Evolutionary conservation across 164 flowering plant species (phyloP), one percentile per base, ranked within the genome.

Genomic region (Piper betle): DNA sequence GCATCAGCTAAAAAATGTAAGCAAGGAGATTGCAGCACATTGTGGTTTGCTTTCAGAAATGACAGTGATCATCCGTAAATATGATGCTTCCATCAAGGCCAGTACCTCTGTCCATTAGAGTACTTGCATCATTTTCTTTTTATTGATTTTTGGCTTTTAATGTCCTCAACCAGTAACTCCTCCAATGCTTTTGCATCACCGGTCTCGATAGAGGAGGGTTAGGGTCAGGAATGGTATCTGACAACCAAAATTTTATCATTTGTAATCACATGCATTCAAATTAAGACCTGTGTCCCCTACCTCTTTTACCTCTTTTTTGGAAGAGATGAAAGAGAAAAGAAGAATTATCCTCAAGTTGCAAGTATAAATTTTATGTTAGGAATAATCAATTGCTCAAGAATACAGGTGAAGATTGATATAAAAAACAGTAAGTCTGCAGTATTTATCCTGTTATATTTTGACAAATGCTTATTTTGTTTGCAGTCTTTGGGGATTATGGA

Each of bases 21-120:
- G 59, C 53, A 78, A 60, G 63, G 97, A 91, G 72, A 68, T 81
- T 39, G 63, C 68, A 69, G 86, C 97, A 48, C 97, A 91, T 77
- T 73, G 74, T 64, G 53, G 79, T 38, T 68, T 91, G 72, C 72
- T 73, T 41, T 76, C 75, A 37, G 59, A 38, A 53, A 64, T 83
- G 54, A 69, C 65, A 60, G 64, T 38, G 39, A 67, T 80, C 67
- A 80, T 80, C 60, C 77, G 75, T 62, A 76, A 81, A 57, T 67
- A 81, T 64, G 69, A 67, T 69, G 71, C 68, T 55, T 73, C 82
- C 12, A 66, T 84, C 11, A 61, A 80, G 96, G 96, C 84, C 68
- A 71, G 5, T 25, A 25, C 33, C 33, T 25, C 33, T 25, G 33
- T 8, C 53, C 3, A 52, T 5, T 17, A 53, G n/a, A 16, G 1